Evolutionary conservation across 352 stramenopile genomes (phyloP), one percentile per base, ranked within the genome.

Genomic region (Phytopythium chamaehyphon): DNA sequence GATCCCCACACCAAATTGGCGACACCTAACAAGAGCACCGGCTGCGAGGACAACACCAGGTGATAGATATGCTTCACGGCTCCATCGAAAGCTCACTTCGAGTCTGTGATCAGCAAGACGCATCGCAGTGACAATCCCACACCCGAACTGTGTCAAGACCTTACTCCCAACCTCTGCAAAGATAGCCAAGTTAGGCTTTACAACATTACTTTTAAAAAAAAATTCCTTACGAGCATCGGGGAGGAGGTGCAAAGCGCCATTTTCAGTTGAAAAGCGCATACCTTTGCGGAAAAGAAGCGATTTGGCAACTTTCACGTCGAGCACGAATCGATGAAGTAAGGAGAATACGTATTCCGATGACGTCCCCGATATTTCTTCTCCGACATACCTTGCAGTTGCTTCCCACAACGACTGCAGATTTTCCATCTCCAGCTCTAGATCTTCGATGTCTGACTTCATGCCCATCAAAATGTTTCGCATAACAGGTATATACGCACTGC

Each of bases 271-370:
- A 37, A 88, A 88, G 47, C 45, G 71, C 16, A 90, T 10, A 0
- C 79, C 82, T 28, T 80, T 76, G 4, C 79, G 71, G 19, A 76
- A 80, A 1, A 89, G 62, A 35, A 88, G 46, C 2, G 68, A 65
- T 37, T 86, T 86, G 5, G 76, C 76, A 7, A 90, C 74, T 51
- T 87, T 88, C 23, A 93, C 78, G 47, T 93, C 82, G 12, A 93
- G 50, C 18, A 87, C 54, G 50, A 93, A 90, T 10, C 79, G 69
- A 54, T 93, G 76, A 10, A 93, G 53, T 1, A 93, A 55, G 8
- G 61, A 67, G 14, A 90, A 73, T 0, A 84, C 75, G 47, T 90
- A 90, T 42, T 90, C 77, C 7, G 82, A 90, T 15, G 79, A 83
- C 15, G 74, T 85, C 2, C 56, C 61, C 3, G 51, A 52, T 12